Conservation (phyloP, 1,139 yeast genomes). For the Blastobotrys buckinghamii region DNA sequence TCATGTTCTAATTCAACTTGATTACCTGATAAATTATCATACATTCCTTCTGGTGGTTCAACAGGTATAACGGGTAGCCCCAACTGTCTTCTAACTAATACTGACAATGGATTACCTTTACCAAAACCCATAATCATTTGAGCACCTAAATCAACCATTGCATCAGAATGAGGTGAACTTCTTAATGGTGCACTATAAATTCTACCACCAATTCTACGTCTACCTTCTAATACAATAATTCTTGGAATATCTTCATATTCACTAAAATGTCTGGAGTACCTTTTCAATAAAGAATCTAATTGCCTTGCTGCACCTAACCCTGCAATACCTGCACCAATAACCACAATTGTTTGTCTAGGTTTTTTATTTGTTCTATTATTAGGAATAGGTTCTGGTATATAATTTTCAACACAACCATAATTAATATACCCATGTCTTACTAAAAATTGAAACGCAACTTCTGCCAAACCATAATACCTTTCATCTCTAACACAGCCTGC, state of each 20-base stretch:
- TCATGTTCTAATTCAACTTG: constrained; percentile 28
- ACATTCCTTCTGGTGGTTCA: constrained; percentile 30
- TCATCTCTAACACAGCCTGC: constrained; percentile 41
- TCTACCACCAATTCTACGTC: constrained; percentile 40
- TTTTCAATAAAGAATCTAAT: constrained; percentile 33
- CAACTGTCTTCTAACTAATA: constrained; percentile 36
- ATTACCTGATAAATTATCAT: constrained; percentile 31
- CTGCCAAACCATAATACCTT: constrained; percentile 37
- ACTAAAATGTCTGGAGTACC: constrained; percentile 32
- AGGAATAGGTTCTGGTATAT: constrained; percentile 17
- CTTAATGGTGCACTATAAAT: constrained; percentile 36
- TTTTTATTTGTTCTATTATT: constrained; percentile 21
- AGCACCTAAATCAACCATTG: constrained; percentile 38
- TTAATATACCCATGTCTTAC: constrained; percentile 40
- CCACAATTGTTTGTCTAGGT: constrained; percentile 36
- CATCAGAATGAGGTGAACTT: constrained; percentile 19
- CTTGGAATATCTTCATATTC: constrained; percentile 39
- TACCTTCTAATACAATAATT: constrained; percentile 37
- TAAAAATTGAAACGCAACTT: constrained; percentile 40
- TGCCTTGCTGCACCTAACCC: constrained; percentile 42
- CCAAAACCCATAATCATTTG: constrained; percentile 39
- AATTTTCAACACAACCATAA: constrained; percentile 38
- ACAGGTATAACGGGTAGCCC: constrained; percentile 37
- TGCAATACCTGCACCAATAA: constrained; percentile 41
- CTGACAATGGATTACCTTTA: constrained; percentile 39